phyloP scores from a whole-genome alignment of 2,329 filamentous ascomycete species.

The Ophiostoma sp. region DNA sequence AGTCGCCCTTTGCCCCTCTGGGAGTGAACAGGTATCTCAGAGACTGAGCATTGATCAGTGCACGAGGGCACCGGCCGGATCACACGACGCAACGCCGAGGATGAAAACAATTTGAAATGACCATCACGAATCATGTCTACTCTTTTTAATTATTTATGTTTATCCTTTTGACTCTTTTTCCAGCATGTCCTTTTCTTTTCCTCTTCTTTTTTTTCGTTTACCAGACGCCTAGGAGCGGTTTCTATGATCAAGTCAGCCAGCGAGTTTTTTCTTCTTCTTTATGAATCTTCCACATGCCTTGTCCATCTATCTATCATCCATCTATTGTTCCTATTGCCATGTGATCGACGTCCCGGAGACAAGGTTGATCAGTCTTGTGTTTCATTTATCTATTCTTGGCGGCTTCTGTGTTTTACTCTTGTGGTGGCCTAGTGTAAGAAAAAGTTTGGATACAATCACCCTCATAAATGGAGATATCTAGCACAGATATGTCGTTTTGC shows the following conservation, averaged over 20 bases:
- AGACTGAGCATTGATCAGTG: slow-evolving; percentile 1
- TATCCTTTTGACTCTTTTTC: background rate
- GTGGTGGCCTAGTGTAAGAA: slow-evolving; percentile 4
- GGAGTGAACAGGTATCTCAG: slow-evolving; percentile 4
- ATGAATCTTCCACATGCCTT: background rate
- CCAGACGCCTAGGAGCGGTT: slow-evolving; percentile 4
- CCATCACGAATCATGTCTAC: slow-evolving; percentile 8
- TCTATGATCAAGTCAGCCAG: slow-evolving; percentile 11
- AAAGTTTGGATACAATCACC: background rate
- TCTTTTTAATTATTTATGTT: slow-evolving; percentile 4
- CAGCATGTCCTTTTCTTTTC: background rate
- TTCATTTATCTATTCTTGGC: background rate
- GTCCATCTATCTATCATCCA: background rate
- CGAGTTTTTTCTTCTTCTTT: slow-evolving; percentile 6
- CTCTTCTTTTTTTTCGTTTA: background rate
- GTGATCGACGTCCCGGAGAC: slow-evolving; percentile 15
- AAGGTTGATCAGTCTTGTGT: background rate
- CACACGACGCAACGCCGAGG: background rate
- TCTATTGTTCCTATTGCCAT: background rate
- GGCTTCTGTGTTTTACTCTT: background rate
- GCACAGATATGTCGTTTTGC: background rate
- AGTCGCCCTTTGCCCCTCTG: slow-evolving; percentile 18
- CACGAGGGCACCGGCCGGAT: background rate
- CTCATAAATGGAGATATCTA: background rate
- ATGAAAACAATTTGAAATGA: slow-evolving; percentile 3